These are phyloP conservation scores for Beta lomatogona DNA, from an alignment of 179 eudicot genomes.

Conservation along the genomic window DNA sequence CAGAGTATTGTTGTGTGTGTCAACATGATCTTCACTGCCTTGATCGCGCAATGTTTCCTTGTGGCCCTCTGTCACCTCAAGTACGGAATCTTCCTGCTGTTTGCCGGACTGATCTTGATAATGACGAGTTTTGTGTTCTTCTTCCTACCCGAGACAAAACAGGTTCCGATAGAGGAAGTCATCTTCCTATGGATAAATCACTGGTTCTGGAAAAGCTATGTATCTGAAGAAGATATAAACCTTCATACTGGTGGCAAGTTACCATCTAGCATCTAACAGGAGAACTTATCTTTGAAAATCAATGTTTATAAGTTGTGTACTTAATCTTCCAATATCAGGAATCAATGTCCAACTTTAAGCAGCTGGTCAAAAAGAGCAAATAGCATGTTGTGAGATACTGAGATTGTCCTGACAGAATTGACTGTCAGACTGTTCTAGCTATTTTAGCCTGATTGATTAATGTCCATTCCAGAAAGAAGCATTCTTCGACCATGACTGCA, in stretches of 20 bases:
- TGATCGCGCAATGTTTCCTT: constrained; percentile 85
- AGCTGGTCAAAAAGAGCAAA: background rate
- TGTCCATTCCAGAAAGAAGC: too few relatives aligned
- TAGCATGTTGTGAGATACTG: background rate
- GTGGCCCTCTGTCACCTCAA: constrained; percentile 71
- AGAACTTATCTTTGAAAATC: background rate
- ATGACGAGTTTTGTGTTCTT: constrained; percentile 70
- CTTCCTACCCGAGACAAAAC: constrained; percentile 92
- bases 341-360: background rate
- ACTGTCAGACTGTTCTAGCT: background rate
- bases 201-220: constrained; percentile 80
- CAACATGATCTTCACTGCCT: constrained; percentile 90
- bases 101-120: constrained; percentile 65
- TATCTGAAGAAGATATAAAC: constrained; percentile 42
- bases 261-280: constrained; percentile 1
- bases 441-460: too few relatives aligned
- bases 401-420: background rate
- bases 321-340: background rate
- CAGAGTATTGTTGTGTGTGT: constrained; percentile 89
- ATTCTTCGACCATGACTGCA: too few relatives aligned
- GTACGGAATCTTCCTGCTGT: constrained; percentile 80
- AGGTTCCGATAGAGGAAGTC: constrained; percentile 92
- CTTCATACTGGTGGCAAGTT: constrained; percentile 34
- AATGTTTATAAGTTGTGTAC: constrained; percentile 3
- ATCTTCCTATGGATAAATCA: constrained; percentile 68